A percentile compares a stretch with the other conserved stretches of the same genome.
Conservation (phyloP, 208 protist genomes). For the Leishmania lainsoni region DNA sequence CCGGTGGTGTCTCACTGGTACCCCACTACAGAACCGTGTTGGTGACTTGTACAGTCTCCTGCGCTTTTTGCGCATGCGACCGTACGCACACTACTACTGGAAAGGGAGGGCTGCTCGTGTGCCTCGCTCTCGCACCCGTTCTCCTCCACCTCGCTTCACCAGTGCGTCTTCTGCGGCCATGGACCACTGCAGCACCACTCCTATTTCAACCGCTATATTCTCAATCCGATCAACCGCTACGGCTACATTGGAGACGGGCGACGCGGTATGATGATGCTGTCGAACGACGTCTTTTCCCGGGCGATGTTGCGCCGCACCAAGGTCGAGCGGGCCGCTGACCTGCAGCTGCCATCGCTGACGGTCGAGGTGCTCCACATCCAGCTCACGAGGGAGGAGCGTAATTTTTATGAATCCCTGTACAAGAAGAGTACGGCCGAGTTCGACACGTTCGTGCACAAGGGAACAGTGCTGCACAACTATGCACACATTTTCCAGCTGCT, state of each 20-base stretch:
- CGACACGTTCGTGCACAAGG: constrained; percentile 91
- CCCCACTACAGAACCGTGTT: constrained; percentile 97
- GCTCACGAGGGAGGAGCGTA: constrained; percentile 80
- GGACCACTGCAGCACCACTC: constrained; percentile 92
- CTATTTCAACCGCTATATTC: constrained; percentile 93
- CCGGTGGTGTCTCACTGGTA: constrained; percentile 94
- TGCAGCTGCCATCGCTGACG: constrained; percentile 75
- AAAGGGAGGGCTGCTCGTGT: constrained; percentile 86
- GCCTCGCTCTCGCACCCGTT: constrained; percentile 90
- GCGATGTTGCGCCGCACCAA: constrained; percentile 93
- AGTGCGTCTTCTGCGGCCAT: constrained; percentile 92
- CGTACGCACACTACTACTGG: constrained; percentile 91
- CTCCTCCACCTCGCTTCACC: constrained; percentile 64
- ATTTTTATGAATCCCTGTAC: constrained; percentile 94
- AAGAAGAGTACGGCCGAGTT: constrained; percentile 90
- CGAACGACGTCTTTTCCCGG: constrained; percentile 87
- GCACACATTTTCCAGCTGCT: constrained; percentile 95
- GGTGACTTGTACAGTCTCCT: constrained; percentile 96
- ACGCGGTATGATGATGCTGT: constrained; percentile 85
- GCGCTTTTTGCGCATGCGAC: constrained; percentile 92
- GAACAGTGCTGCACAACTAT: constrained; percentile 94
- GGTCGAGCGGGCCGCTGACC: constrained; percentile 77
- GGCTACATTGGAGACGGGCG: constrained; percentile 92
- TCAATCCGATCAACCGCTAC: constrained; percentile 95
- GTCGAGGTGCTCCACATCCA: constrained; percentile 61